phyloP scores from a whole-genome alignment of 768 basidiomycete species.

The Boletus huronensis region DNA sequence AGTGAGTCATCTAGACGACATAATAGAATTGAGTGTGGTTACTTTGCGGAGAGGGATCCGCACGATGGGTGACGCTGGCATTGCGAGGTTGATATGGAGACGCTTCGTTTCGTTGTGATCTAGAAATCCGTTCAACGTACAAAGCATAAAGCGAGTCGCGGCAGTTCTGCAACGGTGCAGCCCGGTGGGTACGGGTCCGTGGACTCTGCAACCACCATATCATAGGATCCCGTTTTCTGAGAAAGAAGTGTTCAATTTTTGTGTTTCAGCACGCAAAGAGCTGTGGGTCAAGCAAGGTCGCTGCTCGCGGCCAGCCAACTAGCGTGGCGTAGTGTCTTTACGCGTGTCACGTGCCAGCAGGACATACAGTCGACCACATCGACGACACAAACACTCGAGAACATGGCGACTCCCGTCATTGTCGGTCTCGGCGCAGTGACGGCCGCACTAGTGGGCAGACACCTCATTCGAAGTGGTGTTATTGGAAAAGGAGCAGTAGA shows the following conservation, averaged over 20 bases:
- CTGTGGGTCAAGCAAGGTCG: too few relatives aligned
- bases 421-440: constrained; percentile 75
- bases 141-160: neutral
- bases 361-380: neutral
- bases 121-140: neutral
- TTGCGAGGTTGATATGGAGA: constrained; percentile 10
- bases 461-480: constrained; percentile 59
- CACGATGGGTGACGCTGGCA: neutral
- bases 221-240: neutral
- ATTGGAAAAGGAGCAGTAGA: constrained; percentile 62
- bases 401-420: constrained; percentile 77
- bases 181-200: too few relatives aligned
- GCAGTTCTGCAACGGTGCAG: neutral
- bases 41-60: neutral
- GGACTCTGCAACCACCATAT: neutral
- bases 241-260: neutral
- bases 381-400: neutral
- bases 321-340: neutral
- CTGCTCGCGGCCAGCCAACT: too few relatives aligned
- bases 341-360: constrained; percentile 10
- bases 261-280: too few relatives aligned
- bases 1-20: neutral
- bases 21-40: neutral
- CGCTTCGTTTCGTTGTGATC: neutral
- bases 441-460: constrained; percentile 71